These are phyloP conservation scores for Scenedesmus sp. DNA, from an alignment of 163 green algal genomes.

Conservation along the genomic window DNA sequence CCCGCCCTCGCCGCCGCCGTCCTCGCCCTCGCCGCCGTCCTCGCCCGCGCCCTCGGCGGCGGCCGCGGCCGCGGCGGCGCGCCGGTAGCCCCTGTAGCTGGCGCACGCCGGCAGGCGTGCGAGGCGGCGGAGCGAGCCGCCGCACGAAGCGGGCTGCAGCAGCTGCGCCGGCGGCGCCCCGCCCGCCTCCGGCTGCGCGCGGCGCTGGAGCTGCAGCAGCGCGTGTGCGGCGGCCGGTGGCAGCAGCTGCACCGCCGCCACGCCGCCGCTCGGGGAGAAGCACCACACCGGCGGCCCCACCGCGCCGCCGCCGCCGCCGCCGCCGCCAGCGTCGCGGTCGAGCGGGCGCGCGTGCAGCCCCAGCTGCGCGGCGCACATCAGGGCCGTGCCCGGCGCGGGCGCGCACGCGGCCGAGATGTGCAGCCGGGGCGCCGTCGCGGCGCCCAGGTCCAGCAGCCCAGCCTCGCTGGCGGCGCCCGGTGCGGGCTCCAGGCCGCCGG, in stretches of 20 bases:
- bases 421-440: neutral
- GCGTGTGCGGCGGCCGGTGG: neutral
- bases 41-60: too few relatives aligned
- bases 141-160: neutral
- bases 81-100: slow-evolving; percentile 11
- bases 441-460: too few relatives aligned
- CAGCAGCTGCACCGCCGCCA: slow-evolving; percentile 11
- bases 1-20: neutral
- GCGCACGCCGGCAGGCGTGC: too few relatives aligned
- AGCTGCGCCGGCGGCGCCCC: neutral
- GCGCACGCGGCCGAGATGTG: slow-evolving; percentile 9
- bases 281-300: slow-evolving; percentile 14
- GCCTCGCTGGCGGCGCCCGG: too few relatives aligned
- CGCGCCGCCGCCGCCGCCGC: neutral
- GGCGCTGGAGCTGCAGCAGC: slow-evolving; percentile 25
- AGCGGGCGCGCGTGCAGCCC: slow-evolving; percentile 7
- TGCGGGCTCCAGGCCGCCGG: too few relatives aligned
- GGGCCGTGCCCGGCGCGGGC: neutral
- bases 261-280: slow-evolving; percentile 20
- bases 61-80: too few relatives aligned
- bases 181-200: neutral
- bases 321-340: neutral
- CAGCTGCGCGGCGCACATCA: slow-evolving; percentile 22
- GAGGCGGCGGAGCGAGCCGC: neutral
- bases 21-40: too few relatives aligned